These are phyloP conservation scores for Aspergillus sclerotioniger DNA, from an alignment of 495 filamentous ascomycete genomes.

Conservation along the genomic window DNA sequence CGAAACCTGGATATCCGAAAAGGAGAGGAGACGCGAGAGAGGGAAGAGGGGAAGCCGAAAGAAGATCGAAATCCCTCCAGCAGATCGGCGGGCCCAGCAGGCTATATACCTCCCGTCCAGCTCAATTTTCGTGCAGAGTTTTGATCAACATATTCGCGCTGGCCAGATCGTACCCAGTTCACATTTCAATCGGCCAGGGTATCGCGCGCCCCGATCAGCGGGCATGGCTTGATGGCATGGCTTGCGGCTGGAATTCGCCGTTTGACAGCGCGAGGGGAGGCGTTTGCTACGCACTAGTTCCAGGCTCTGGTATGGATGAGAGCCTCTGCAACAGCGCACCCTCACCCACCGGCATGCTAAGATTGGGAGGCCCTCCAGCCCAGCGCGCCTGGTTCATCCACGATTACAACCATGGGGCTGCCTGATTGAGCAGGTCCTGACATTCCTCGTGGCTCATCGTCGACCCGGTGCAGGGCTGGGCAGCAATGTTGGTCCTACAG, in stretches of 20 bases:
- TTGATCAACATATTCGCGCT: conserved; percentile 18
- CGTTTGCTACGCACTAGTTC: not conserved
- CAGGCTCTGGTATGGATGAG: not conserved
- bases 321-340: not conserved
- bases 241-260: not conserved
- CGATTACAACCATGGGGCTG: not conserved
- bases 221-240: not conserved
- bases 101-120: conserved; percentile 10
- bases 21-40: conserved; percentile 9
- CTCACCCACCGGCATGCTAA: not conserved
- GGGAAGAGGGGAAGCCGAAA: conserved; percentile 5
- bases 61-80: conserved; percentile 2
- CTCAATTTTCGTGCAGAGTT: not conserved
- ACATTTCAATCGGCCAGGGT: not conserved
- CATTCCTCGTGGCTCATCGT: conserved; percentile 1
- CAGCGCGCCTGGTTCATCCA: not conserved
- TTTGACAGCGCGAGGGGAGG: not conserved
- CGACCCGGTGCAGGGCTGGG: conserved; percentile 2
- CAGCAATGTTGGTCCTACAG: conserved; percentile 8
- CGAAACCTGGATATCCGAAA: not conserved
- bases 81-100: not conserved
- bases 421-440: not conserved
- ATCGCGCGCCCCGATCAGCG: not conserved
- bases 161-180: conserved; percentile 10
- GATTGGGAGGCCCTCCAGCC: not conserved